phyloP scores from a whole-genome alignment of 164 flowering plant genomes.

The Echeveria elegans region DNA sequence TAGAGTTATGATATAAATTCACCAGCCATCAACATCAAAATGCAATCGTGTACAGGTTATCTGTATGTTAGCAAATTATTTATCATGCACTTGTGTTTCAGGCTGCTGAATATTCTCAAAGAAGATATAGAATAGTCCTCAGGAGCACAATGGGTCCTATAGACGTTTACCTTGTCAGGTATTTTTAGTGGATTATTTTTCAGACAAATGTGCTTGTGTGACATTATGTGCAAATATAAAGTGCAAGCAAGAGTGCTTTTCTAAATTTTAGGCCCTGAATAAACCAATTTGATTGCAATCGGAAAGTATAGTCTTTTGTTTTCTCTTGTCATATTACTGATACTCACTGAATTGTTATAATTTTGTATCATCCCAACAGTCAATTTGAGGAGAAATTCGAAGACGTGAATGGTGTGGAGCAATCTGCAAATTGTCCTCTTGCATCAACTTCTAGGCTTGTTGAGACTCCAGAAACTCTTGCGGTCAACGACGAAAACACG shows the following conservation, averaged over 20 bases:
- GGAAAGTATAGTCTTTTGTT: not conserved
- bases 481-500: slow-evolving; percentile 11
- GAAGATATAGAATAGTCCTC: slow-evolving; percentile 73
- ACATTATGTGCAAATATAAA: not conserved
- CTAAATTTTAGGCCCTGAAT: not conserved
- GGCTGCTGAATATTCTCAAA: slow-evolving; percentile 70
- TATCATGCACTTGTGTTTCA: slow-evolving; percentile 12
- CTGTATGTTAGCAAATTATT: not conserved
- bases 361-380: slow-evolving; percentile 19
- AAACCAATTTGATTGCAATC: not conserved
- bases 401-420: slow-evolving; percentile 38
- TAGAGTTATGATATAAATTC: not conserved
- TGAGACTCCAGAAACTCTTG: slow-evolving; percentile 23
- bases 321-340: not conserved
- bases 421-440: slow-evolving; percentile 23
- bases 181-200: slow-evolving; percentile 4
- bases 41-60: not conserved
- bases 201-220: not conserved
- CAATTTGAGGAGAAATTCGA: slow-evolving; percentile 85
- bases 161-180: slow-evolving; percentile 88
- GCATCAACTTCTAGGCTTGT: slow-evolving; percentile 30
- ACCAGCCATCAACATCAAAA: not conserved
- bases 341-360: not conserved
- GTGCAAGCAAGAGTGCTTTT: not conserved
- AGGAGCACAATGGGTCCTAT: slow-evolving; percentile 83